Evolutionary conservation across 1,139 yeast genomes (phyloP), one percentile per base, ranked within the genome.

Genomic region (Groenewaldozyma sp.): DNA sequence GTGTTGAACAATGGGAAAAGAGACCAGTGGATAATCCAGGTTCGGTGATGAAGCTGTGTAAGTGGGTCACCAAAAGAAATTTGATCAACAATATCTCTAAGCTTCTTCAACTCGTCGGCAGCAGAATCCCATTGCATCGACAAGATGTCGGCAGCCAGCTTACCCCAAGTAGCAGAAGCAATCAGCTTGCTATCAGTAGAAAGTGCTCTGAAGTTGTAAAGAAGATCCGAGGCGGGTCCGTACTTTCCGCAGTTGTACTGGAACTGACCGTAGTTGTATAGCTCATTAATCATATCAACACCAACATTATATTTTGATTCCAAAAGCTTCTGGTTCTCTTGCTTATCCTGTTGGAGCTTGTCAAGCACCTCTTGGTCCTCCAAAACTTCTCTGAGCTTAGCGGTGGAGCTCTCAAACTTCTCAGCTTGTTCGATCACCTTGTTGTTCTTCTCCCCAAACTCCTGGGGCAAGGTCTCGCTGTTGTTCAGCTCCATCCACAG

Each of bases 21-120:
- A 2, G 79, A 65, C 76, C 81, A 76, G 60, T 77, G 82, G 52
- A 76, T 70, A 44, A 76, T 63, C 81, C 82, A 76, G 20, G 78
- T 70, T 54, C 81, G 72, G 50, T 73, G 65, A 55, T 74, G 76
- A 40, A 77, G 65, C 60, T 75, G 82, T 38, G 66, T 67, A 46
- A 73, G 58, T 31, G 81, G 74, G 39, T 73, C 73, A 20, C 69
- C 65, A 51, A 66, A 63, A 6, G 73, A 64, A 55, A 76, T 67
- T 32, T 71, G 67, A 53, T 76, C 82, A 29, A 74, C 67, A 41
- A 72, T 64, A 46, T 74, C 81, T 49, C 78, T 69, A 39, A 75
- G 61, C 53, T 70, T 71, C 44, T 60, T 60, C 41, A 75, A 58
- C 54, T 73, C 78, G 46, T 70, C 74, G 29, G 66, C 53, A 2